These are phyloP conservation scores for Leptomonas seymouri DNA, from an alignment of 208 protist species.

Conservation along the genomic window DNA sequence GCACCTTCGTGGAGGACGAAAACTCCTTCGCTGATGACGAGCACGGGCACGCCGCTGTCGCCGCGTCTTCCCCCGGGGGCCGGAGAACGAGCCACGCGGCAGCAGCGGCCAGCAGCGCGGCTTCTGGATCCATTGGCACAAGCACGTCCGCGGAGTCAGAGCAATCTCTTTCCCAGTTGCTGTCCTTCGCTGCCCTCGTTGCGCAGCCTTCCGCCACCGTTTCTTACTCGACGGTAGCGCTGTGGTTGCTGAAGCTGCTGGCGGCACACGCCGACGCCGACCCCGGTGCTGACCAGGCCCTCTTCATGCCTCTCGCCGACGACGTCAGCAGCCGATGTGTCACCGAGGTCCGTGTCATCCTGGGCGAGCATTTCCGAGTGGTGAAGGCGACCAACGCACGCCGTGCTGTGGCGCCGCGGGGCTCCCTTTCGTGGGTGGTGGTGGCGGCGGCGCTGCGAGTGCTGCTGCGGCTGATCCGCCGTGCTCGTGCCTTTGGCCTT, in stretches of 20 bases:
- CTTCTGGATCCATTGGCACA: not conserved
- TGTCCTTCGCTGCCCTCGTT: constrained; percentile 21
- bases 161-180: constrained; percentile 7
- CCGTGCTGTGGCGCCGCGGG: constrained; percentile 61
- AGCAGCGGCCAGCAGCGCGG: not conserved
- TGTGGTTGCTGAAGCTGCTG: constrained; percentile 67
- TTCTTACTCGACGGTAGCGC: constrained; percentile 42
- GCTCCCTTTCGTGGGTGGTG: constrained; percentile 52
- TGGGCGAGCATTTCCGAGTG: constrained; percentile 75
- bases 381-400: constrained; percentile 70
- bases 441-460: constrained; percentile 61
- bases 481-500: constrained; percentile 69
- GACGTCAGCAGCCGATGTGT: constrained; percentile 80
- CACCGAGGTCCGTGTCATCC: constrained; percentile 54
- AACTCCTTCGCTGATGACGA: not conserved
- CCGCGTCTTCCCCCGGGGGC: not conserved
- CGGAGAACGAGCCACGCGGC: not conserved
- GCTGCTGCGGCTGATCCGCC: constrained; percentile 71
- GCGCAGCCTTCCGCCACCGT: constrained; percentile 4
- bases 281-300: constrained; percentile 29
- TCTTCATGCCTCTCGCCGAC: constrained; percentile 81
- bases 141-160: not conserved
- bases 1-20: constrained; percentile 5
- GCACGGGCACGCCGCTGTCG: not conserved
- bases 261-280: constrained; percentile 56